Evolutionary conservation across 2,329 filamentous ascomycete species (phyloP), one percentile per base, ranked within the genome.

Genomic region (Trichoderma simmonsii): DNA sequence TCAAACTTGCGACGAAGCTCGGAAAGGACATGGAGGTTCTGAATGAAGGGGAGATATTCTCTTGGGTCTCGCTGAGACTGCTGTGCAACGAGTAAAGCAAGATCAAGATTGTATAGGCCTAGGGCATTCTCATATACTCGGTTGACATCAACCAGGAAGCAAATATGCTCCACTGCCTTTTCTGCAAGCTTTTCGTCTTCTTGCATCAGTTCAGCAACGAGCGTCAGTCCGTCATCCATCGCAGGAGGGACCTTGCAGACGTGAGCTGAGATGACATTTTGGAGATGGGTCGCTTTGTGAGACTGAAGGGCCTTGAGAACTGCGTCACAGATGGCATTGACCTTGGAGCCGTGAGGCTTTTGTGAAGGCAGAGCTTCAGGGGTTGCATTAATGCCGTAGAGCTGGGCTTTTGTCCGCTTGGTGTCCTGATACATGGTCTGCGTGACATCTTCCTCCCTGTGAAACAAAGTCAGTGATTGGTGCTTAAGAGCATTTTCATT

Each of bases 341-440:
- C 89, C 79, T 99, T 99, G 62, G 78, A 76, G 14, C 75, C 72
- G 6, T 77, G 73, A 15, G 74, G 73, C 36, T 73, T 76, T 14
- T 75, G 71, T 7, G 74, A 64, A 0, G 75, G 32, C 14, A 72
- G 34, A 6, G 73, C 36, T 12, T 77, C 75, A 0, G 74, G 39
- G n/a, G 72, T 70, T 1, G 74, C 7, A 5, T 48, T 18, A 71
- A 60, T 12, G 32, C 73, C 62, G 34, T 65, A 69, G 21, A 73
- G 36, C 28, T 74, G 70, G 70, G 75, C 56, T 43, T 77, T 80
- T 75, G 76, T 70, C 73, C 75, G 89, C 73, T 92, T 87, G 0
- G 95, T 98, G 78, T 98, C 92, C 77, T 92, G 92, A 80, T 98
- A 99, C 87, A 98, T 94, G 0, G 93, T 97, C 80, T 95, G 88